Evolutionary conservation across 768 basidiomycete genomes (phyloP), one percentile per base, ranked within the genome.

Genomic region (Kwoniella newhampshirensis): DNA sequence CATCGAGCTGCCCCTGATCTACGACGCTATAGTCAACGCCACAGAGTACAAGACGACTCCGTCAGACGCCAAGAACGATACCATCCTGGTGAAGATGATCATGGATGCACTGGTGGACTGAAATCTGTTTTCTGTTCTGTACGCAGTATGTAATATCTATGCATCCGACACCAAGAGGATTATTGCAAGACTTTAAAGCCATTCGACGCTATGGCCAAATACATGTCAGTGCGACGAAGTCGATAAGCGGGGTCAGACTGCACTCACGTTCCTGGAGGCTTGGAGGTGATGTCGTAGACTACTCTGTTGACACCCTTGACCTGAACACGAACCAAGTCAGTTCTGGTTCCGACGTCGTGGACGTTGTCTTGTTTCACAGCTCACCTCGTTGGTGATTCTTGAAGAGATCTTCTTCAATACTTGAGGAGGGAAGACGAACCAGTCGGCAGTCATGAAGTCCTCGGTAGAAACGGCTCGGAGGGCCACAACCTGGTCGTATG

Each of bases 401-500:
- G 90, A 92, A 20, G 93, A 97, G 70, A 99, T 91, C 65, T 86
- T 86, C 60, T 87, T 86, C 57, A 99, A 78, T 11, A 98, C 85
- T 40, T 87, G 86, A 15, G 91, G 80, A 25, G 94, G 93, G 82
- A 98, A 99, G n/a, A 89, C 85, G 79, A 89, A 97, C 94, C 94
- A 98, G 75, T 98, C 94, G 32, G 96, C 96, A 13, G 96, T 99
- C 96, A 99, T 99, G 74, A 99, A 99, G 77, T 99, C 96, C 74
- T 97, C 94, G n/a, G 92, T 86, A 73, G 89, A 87, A 8, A 98
- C 94, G 2, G 96, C 96, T 48, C 96, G 85, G 51, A 99, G 81
- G 1, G 91, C 89, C 56, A 98, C 90, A 46, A 99, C 93, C 81
- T 97, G 94, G 71, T 97, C 92, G 67, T 97, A 98, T 11, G 96